phyloP scores from a whole-genome alignment of 1,284 basidiomycete genomes.

The Ustilago trichophora region DNA sequence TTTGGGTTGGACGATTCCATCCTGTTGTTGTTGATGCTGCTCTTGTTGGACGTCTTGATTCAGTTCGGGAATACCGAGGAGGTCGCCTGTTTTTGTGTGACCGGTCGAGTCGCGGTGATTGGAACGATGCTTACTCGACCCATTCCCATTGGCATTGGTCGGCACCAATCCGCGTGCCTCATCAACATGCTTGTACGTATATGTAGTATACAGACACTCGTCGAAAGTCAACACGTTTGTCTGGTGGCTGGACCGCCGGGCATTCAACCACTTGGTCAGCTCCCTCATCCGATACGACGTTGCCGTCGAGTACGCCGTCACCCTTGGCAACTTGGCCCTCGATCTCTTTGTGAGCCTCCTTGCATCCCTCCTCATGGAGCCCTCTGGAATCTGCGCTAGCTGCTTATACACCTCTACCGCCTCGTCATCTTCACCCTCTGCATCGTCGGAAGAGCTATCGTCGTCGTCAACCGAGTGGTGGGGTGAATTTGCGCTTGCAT shows the following conservation, averaged over 20 bases:
- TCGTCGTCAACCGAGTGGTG: slow-evolving; percentile 38
- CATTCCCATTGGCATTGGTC: slow-evolving; percentile 11
- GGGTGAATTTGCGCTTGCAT: slow-evolving; percentile 12
- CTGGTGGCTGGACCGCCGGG: slow-evolving; percentile 80
- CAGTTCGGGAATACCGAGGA: slow-evolving; percentile 63
- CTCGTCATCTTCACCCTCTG: slow-evolving; percentile 55
- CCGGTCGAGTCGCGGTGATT: no score
- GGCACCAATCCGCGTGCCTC: slow-evolving; percentile 49
- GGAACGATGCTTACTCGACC: neutral
- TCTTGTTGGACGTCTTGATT: slow-evolving; percentile 6
- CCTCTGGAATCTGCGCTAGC: slow-evolving; percentile 78
- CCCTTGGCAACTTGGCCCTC: slow-evolving; percentile 89
- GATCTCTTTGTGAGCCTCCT: slow-evolving; percentile 89
- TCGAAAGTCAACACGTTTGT: slow-evolving; percentile 70
- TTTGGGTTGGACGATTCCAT: slow-evolving; percentile 4
- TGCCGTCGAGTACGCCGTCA: slow-evolving; percentile 93
- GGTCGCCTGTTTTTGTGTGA: slow-evolving; percentile 52
- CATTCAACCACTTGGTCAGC: slow-evolving; percentile 85
- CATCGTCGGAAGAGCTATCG: slow-evolving; percentile 42
- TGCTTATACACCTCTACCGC: slow-evolving; percentile 52
- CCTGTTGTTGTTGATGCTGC: slow-evolving; percentile 24
- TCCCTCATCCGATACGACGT: slow-evolving; percentile 89
- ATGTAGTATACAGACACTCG: slow-evolving; percentile 65
- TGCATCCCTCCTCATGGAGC: slow-evolving; percentile 90
- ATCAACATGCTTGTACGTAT: slow-evolving; percentile 63